These are phyloP conservation scores for Pseudognaphalium luteoalbum DNA, from an alignment of 129 eudicot species.

Conservation along the genomic window DNA sequence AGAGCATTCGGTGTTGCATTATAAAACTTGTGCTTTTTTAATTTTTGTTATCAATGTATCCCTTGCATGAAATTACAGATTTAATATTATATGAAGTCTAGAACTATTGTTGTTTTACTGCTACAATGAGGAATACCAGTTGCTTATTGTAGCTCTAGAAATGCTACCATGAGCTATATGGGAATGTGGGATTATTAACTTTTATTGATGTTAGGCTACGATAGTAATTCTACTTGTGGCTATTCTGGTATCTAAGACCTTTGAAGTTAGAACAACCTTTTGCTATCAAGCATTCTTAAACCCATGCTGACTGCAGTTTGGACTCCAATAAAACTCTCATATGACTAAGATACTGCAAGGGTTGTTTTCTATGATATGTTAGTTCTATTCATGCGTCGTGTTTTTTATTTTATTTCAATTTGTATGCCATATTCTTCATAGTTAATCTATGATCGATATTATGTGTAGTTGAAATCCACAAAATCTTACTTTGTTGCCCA, in stretches of 20 bases:
- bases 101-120: neutral
- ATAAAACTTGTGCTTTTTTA: neutral
- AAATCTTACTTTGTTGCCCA: slow-evolving; percentile 1
- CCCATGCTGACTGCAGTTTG: slow-evolving; percentile 17
- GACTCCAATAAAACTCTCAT: slow-evolving; percentile 9
- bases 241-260: slow-evolving; percentile 11
- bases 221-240: neutral
- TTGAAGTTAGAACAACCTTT: slow-evolving; percentile 12
- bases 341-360: slow-evolving; percentile 12
- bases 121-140: slow-evolving; percentile 8
- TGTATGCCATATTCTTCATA: neutral
- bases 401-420: neutral
- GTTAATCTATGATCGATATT: neutral
- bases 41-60: neutral
- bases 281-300: neutral
- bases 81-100: neutral
- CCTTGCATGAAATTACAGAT: neutral
- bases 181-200: slow-evolving; percentile 3
- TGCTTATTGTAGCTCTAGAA: neutral
- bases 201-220: slow-evolving; percentile 8
- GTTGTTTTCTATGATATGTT: slow-evolving; percentile 2
- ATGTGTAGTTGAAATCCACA: slow-evolving; percentile 4
- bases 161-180: neutral
- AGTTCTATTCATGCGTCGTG: neutral
- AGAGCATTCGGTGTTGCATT: slow-evolving; percentile 19